Conservation (phyloP, 306 rosid genomes). For the Cajanus cajan region DNA sequence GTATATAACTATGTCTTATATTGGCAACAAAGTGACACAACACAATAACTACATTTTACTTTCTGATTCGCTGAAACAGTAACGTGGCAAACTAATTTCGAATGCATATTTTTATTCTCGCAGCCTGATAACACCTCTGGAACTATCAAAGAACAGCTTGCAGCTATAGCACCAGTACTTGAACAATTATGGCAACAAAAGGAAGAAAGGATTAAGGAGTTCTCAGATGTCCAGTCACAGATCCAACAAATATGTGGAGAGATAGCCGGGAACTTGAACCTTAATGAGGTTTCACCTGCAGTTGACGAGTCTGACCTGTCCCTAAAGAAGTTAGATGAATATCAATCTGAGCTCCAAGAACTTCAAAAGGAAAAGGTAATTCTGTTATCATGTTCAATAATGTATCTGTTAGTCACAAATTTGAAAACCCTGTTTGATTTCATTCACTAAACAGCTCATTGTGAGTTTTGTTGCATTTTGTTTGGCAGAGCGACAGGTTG, state of each 20-base stretch:
- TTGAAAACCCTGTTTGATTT: slow-evolving; percentile 8
- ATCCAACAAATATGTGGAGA: slow-evolving; percentile 94
- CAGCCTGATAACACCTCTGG: slow-evolving; percentile 48
- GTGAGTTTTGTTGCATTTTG: slow-evolving; percentile 27
- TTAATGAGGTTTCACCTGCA: slow-evolving; percentile 50
- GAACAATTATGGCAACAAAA: slow-evolving; percentile 88
- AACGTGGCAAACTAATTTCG: slow-evolving; percentile 22
- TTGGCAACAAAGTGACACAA: not conserved
- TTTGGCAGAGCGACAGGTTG: slow-evolving; percentile 79
- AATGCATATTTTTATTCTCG: not conserved
- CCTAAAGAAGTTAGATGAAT: slow-evolving; percentile 83
- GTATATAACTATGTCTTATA: slow-evolving; percentile 17
- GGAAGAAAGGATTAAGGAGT: slow-evolving; percentile 85
- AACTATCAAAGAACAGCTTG: slow-evolving; percentile 51
- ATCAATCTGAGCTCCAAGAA: slow-evolving; percentile 86
- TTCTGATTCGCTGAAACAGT: not conserved
- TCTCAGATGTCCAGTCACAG: slow-evolving; percentile 85
- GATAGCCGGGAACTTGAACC: slow-evolving; percentile 71
- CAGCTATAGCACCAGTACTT: slow-evolving; percentile 89
- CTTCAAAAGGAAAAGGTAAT: slow-evolving; percentile 96
- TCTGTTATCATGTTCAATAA: not conserved
- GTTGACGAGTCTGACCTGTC: slow-evolving; percentile 86
- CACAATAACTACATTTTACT: not conserved
- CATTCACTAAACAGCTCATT: slow-evolving; percentile 17
- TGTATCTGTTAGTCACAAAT: slow-evolving; percentile 22